Percentiles rank a stretch among this genome's conserved stretches.
phyloP scores from a whole-genome alignment of 345 rosid species.

The Bruguiera gymnorhiza region DNA sequence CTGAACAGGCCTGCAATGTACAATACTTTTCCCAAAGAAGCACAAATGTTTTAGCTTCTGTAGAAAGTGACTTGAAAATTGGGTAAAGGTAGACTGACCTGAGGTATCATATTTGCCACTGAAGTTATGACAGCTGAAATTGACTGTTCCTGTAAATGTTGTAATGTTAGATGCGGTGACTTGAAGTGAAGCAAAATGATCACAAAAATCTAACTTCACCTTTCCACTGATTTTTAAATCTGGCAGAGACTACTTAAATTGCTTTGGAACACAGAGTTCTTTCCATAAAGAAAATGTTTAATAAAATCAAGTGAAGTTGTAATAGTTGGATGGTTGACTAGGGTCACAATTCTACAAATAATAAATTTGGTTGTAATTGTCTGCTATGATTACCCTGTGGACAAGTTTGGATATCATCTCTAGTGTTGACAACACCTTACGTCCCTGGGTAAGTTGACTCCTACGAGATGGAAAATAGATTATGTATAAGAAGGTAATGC shows the following conservation, averaged over 20 bases:
- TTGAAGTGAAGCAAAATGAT: too few relatives aligned
- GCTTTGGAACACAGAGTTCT: background rate
- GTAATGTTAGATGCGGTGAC: constrained; percentile 4
- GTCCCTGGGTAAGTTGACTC: constrained; percentile 81
- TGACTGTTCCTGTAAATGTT: constrained; percentile 69
- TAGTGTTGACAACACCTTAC: constrained; percentile 72
- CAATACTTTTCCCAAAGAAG: background rate
- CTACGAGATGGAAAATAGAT: constrained; percentile 35
- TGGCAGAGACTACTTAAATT: background rate
- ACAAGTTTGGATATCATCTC: constrained; percentile 81
- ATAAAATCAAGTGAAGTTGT: background rate
- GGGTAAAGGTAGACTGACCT: constrained; percentile 44
- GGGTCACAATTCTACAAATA: background rate
- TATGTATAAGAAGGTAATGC: constrained; percentile 2
- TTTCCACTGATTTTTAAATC: background rate
- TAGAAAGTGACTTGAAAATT: constrained; percentile 8
- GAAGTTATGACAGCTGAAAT: constrained; percentile 82
- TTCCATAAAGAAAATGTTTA: background rate
- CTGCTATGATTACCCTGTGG: constrained; percentile 49
- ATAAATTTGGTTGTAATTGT: background rate
- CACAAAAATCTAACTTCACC: too few relatives aligned
- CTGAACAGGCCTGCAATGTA: background rate
- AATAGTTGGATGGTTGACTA: background rate
- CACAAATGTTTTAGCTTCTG: background rate
- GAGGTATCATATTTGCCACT: constrained; percentile 85